Evolutionary conservation across 306 rosid species (phyloP).

Genomic region (Gastrolobium villosum): DNA sequence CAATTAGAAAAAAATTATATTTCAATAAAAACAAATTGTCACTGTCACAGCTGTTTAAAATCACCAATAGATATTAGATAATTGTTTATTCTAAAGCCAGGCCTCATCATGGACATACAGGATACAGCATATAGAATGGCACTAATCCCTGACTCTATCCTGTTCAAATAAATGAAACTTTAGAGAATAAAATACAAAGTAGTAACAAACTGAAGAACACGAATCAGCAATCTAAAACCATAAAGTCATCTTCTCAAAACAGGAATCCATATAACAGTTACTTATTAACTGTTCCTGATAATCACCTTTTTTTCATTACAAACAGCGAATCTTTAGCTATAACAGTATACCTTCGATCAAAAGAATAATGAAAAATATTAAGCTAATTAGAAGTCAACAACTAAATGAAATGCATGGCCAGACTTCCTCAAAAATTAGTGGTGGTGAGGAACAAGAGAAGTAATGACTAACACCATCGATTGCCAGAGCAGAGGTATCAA

Average conservation of each 20-base stretch:
- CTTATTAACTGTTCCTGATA: conserved; percentile 27
- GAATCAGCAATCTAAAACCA: conserved; percentile 36
- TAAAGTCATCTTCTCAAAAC: conserved; percentile 2
- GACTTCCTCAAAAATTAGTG: conserved; percentile 21
- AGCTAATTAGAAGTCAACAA: conserved; percentile 28
- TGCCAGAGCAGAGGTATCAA: conserved; percentile 79
- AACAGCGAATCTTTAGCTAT: conserved; percentile 20
- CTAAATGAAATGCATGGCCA: conserved; percentile 26
- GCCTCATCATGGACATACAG: conserved; percentile 8
- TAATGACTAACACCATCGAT: conserved; percentile 94
- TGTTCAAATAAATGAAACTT: conserved; percentile 26
- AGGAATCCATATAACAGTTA: conserved; percentile 28
- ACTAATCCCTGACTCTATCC: not conserved
- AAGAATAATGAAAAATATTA: conserved; percentile 1
- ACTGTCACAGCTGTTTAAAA: conserved; percentile 9
- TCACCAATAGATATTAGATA: conserved; percentile 12
- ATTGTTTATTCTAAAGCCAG: conserved; percentile 7
- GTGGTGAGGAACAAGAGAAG: conserved; percentile 40
- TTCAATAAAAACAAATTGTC: not conserved
- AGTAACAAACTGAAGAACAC: conserved; percentile 32
- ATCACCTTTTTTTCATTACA: conserved; percentile 12
- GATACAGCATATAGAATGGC: conserved; percentile 6
- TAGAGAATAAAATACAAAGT: conserved; percentile 30
- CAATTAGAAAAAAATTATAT: too few species aligned
- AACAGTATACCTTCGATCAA: conserved; percentile 30